Evolutionary conservation across 139 green algal species (phyloP).

Genomic region (Volvox reticuliferus): DNA sequence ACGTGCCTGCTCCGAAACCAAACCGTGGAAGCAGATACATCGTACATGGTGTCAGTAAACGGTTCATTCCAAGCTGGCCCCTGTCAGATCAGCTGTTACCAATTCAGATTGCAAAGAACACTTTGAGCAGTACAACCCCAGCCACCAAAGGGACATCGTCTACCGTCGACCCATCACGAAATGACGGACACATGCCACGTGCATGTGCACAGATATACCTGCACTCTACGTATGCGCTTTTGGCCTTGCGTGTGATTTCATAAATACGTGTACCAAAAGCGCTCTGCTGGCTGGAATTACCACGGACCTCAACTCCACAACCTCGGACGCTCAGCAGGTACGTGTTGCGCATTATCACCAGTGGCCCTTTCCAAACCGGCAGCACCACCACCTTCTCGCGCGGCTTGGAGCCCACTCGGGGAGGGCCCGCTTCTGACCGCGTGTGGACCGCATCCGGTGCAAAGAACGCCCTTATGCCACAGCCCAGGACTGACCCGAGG

Average conservation of each 20-base stretch:
- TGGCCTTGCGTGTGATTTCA: too few relatives aligned
- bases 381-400: not conserved
- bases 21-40: not conserved
- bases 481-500: not conserved
- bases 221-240: too few relatives aligned
- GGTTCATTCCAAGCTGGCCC: not conserved
- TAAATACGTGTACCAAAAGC: too few relatives aligned
- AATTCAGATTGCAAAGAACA: not conserved
- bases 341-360: not conserved
- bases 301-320: not conserved
- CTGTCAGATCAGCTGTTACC: not conserved
- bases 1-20: not conserved
- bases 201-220: too few relatives aligned
- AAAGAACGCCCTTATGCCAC: not conserved
- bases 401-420: not conserved
- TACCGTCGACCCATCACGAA: not conserved
- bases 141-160: not conserved
- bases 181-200: too few relatives aligned
- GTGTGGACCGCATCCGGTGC: not conserved
- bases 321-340: not conserved
- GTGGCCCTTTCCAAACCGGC: not conserved
- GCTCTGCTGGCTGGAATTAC: too few relatives aligned
- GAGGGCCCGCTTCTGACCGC: not conserved
- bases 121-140: not conserved
- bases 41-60: not conserved